phyloP scores from a whole-genome alignment of 2,329 filamentous ascomycete species.

The Diaporthe batatas region DNA sequence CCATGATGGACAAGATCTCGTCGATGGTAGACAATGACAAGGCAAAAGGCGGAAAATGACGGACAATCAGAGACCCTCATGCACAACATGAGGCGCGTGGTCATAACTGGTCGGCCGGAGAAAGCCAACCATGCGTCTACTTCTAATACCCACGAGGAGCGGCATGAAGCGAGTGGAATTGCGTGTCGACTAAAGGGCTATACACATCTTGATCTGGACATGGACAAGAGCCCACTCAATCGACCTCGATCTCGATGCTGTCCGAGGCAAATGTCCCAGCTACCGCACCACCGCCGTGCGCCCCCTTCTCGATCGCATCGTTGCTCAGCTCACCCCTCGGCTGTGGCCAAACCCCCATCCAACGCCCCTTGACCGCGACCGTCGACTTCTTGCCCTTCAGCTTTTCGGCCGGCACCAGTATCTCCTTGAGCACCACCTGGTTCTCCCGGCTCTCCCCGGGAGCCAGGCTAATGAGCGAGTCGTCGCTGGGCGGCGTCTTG shows the following conservation, averaged over 20 bases:
- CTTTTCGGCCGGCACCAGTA: conserved; percentile 52
- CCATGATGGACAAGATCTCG: conserved; percentile 45
- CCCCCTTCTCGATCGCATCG: conserved; percentile 45
- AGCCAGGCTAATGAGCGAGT: conserved; percentile 55
- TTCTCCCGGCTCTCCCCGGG: conserved; percentile 53
- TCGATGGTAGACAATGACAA: conserved; percentile 36
- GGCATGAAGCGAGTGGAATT: background rate
- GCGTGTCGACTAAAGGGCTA: background rate
- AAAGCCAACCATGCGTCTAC: background rate
- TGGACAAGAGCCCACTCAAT: background rate
- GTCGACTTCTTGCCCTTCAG: conserved; percentile 48
- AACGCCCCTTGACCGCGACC: conserved; percentile 54
- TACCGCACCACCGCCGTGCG: conserved; percentile 44
- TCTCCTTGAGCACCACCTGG: conserved; percentile 54
- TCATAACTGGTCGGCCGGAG: background rate
- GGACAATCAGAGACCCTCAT: background rate
- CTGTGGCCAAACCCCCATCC: conserved; percentile 54
- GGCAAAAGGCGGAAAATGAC: background rate
- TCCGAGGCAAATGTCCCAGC: conserved; percentile 45
- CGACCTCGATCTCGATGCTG: conserved; percentile 26
- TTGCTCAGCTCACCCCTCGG: conserved; percentile 45
- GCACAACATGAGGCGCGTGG: background rate
- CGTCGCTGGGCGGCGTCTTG: conserved; percentile 56
- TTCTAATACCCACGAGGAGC: too few species aligned
- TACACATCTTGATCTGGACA: too few species aligned